Evolutionary conservation across 768 basidiomycete species (phyloP).

Genomic region (Podaxis mareebaensis): DNA sequence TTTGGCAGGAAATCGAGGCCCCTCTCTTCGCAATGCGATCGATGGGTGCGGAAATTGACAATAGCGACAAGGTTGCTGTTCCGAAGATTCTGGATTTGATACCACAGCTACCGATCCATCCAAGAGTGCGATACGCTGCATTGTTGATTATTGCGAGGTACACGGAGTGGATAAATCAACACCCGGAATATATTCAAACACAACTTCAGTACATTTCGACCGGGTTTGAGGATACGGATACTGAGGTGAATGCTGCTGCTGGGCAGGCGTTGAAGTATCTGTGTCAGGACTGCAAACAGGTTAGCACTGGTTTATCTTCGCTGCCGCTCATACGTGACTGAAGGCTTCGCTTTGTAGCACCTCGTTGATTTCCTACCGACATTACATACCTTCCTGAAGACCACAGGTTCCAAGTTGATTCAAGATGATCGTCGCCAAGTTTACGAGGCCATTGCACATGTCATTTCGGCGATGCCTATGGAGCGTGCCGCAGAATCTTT

Average conservation of each 20-base stretch:
- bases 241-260: conserved; percentile 88
- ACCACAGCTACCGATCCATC: conserved; percentile 85
- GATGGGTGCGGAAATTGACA: conserved; percentile 94
- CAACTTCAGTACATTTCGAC: conserved; percentile 90
- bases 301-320: conserved; percentile 30
- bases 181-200: conserved; percentile 82
- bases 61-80: conserved; percentile 79
- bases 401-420: conserved; percentile 73
- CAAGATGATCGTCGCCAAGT: conserved; percentile 92
- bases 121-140: conserved; percentile 92
- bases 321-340: conserved; percentile 6
- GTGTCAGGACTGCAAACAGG: conserved; percentile 94
- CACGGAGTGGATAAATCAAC: conserved; percentile 92
- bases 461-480: conserved; percentile 94
- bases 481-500: conserved; percentile 84
- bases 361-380: conserved; percentile 90
- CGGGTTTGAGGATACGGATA: conserved; percentile 82
- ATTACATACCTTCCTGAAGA: conserved; percentile 83
- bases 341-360: conserved; percentile 50
- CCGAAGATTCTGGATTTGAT: conserved; percentile 96
- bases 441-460: conserved; percentile 93
- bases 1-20: conserved; percentile 98
- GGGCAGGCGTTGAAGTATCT: conserved; percentile 96
- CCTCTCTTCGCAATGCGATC: conserved; percentile 97
- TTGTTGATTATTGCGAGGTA: conserved; percentile 94